Evolutionary conservation across 139 green algal genomes (phyloP).

Genomic region (Diplosphaera chodatii): DNA sequence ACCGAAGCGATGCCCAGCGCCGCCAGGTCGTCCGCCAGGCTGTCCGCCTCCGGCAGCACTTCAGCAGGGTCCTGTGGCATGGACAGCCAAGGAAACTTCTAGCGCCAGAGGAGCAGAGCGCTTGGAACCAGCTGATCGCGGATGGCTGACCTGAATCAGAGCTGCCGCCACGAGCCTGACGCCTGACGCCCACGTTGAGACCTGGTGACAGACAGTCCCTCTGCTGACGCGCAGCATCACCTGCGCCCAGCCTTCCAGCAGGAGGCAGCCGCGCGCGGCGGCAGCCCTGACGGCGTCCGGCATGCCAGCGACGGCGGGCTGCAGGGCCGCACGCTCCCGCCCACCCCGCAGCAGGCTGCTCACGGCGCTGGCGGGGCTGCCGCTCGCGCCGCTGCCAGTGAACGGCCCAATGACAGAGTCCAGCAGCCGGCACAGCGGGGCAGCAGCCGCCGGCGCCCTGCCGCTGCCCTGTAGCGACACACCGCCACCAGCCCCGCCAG

Average conservation of each 20-base stretch:
- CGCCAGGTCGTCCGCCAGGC: not conserved
- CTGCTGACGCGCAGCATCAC: not conserved
- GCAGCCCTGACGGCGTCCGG: no score
- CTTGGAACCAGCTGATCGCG: no score
- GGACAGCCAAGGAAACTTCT: no score
- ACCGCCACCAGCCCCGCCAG: slow-evolving; percentile 12
- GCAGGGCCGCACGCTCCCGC: no score
- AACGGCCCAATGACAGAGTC: not conserved
- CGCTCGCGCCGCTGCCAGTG: no score
- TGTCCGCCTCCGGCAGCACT: not conserved
- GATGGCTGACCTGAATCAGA: no score
- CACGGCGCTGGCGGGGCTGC: no score
- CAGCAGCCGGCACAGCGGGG: not conserved
- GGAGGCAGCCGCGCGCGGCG: not conserved
- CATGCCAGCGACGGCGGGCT: not conserved
- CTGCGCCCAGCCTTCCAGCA: not conserved
- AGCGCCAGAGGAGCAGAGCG: no score
- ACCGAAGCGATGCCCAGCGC: not conserved
- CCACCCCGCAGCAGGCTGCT: not conserved
- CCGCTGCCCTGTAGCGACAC: not conserved
- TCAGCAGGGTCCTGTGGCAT: not conserved
- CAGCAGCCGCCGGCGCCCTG: not conserved
- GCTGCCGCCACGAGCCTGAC: no score
- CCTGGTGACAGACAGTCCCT: no score
- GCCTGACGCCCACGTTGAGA: no score